These are phyloP conservation scores for Hippophae rhamnoides DNA, from an alignment of 306 rosid genomes.

Conservation along the genomic window DNA sequence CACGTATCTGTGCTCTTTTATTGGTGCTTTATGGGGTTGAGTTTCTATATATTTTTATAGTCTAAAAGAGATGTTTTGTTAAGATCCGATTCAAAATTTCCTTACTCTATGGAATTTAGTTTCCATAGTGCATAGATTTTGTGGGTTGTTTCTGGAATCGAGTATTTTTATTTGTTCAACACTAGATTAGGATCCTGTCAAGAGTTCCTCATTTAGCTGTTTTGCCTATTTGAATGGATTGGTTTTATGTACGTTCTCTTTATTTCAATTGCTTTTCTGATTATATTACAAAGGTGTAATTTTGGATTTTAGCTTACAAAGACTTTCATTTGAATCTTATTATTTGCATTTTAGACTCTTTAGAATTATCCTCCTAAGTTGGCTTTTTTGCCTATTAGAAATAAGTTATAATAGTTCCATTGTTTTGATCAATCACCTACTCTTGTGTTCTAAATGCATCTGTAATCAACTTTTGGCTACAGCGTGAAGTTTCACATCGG, in stretches of 20 bases:
- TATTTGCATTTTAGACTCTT: too few species aligned
- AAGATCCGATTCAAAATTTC: not conserved
- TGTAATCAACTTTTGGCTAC: conserved; percentile 15
- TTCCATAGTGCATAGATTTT: not conserved
- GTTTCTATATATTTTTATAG: too few species aligned
- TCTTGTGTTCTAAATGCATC: conserved; percentile 10
- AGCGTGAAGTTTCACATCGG: conserved; percentile 29
- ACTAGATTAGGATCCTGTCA: not conserved
- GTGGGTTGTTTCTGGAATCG: too few species aligned
- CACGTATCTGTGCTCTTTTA: too few species aligned
- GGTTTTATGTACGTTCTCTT: not conserved
- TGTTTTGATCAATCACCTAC: not conserved
- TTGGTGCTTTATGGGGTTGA: not conserved
- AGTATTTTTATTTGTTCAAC: not conserved
- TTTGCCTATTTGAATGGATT: not conserved
- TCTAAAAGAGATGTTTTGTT: not conserved
- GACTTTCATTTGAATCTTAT: too few species aligned
- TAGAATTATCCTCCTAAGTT: too few species aligned
- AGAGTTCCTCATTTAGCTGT: not conserved
- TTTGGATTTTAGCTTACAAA: too few species aligned
- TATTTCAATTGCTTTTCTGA: not conserved
- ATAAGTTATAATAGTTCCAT: not conserved
- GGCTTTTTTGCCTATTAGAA: too few species aligned
- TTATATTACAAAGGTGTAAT: too few species aligned
- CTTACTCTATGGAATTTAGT: not conserved